Evolutionary conservation across 2,329 filamentous ascomycete species (phyloP), one percentile per base, ranked within the genome.

Genomic region (Teratosphaeria destructans): DNA sequence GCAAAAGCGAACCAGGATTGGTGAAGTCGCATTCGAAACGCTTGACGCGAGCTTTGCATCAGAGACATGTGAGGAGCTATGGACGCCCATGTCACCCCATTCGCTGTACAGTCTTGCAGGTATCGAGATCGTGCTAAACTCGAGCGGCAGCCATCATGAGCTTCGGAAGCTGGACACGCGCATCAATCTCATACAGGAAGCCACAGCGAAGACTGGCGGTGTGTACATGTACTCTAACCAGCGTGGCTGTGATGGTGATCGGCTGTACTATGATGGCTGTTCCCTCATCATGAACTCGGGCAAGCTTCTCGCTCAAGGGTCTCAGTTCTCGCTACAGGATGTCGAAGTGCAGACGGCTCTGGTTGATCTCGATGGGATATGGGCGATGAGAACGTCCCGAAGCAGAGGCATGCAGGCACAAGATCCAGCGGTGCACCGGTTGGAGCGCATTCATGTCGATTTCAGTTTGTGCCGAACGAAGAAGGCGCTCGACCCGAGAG

Each of bases 1-100:
- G 0, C 78, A 82, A 62, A 74, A 74, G 32, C 81, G 79, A 60
- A 84, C 87, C 1, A 78, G 82, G 0, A 84, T 92, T 62, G 88
- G 88, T 3, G 88, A 91, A 72, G 84, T 81, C 3, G 79, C 88
- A 26, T 80, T 89, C 57, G 72, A 73, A 27, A 82, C 83, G 0
- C 74, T 76, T 4, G 87, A 90, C 68, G 87, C 85, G 1, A 81
- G 80, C 57, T 74, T 89, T 54, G 83, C 84, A 3, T 75, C 78
- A 3, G 85, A 87, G 72, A 88, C 85, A 0, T 89, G 86, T 64
- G 86, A 89, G 70, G 85, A 87, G 66, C 74, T 87, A 2, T 87
- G 85, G 69, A 85, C 82, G 5, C 82, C 83, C 2, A 75, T 79
- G 6, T 78, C 78, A 10, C 82, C 84, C 4, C 81, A 84, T 63